Conservation (phyloP, 2,329 filamentous ascomycete species). For the Pseudogymnoascus sp. region DNA sequence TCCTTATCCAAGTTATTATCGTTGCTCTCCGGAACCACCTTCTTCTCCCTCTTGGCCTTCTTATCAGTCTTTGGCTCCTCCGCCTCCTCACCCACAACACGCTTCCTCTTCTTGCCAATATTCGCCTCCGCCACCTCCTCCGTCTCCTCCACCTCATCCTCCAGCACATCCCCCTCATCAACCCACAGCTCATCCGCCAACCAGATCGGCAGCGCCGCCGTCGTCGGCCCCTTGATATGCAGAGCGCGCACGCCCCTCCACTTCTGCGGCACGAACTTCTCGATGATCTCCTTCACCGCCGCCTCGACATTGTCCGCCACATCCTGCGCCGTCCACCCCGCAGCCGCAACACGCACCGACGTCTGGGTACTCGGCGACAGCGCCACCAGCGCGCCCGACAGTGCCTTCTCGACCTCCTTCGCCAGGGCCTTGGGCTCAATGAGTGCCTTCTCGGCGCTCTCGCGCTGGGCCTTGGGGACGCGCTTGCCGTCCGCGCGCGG, state of each 20-base stretch:
- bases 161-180: slow-evolving; percentile 65
- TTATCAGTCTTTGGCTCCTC: slow-evolving; percentile 25
- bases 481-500: slow-evolving; percentile 52
- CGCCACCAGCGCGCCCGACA: slow-evolving; percentile 71
- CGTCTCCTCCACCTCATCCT: slow-evolving; percentile 40
- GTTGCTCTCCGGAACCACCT: slow-evolving; percentile 23
- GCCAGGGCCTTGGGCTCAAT: slow-evolving; percentile 49
- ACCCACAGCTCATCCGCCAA: slow-evolving; percentile 86
- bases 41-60: slow-evolving; percentile 31
- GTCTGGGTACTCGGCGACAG: slow-evolving; percentile 72
- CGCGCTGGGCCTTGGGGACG: slow-evolving; percentile 47
- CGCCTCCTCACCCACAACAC: slow-evolving; percentile 20
- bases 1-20: slow-evolving; percentile 29
- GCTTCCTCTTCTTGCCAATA: slow-evolving; percentile 50
- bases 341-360: slow-evolving; percentile 69
- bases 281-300: slow-evolving; percentile 60
- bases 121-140: slow-evolving; percentile 38
- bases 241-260: slow-evolving; percentile 80
- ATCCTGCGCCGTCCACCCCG: slow-evolving; percentile 65
- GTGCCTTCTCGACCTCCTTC: slow-evolving; percentile 69
- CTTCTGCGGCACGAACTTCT: slow-evolving; percentile 74
- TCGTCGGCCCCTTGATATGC: slow-evolving; percentile 85
- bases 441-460: slow-evolving; percentile 32
- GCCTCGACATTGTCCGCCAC: slow-evolving; percentile 72
- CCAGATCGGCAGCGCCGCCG: slow-evolving; percentile 88